Conservation (phyloP, 805 yeast species). For the Wickerhamiella hasegawae region DNA sequence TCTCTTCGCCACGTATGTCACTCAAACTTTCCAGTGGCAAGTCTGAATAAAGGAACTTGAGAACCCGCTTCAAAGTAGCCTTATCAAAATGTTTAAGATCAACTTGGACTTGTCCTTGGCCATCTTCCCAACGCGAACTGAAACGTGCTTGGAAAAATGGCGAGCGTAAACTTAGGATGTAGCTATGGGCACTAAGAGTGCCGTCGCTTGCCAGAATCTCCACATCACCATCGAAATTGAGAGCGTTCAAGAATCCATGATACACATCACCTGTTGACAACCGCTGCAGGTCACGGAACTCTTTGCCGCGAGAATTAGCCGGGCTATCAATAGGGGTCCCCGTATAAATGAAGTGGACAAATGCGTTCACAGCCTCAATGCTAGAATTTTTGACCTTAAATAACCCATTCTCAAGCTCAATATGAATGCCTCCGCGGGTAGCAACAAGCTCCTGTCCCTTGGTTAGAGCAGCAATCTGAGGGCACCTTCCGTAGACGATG, state of each 20-base stretch:
- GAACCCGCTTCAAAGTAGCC: conserved; percentile 4
- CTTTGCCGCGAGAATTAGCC: conserved; percentile 4
- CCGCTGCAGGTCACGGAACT: conserved; percentile 9
- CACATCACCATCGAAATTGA: conserved; percentile 9
- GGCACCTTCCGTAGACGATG: conserved; percentile 12
- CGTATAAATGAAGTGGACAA: conserved; percentile 6
- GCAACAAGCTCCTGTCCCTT: conserved; percentile 2
- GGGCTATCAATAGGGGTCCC: conserved; percentile 3
- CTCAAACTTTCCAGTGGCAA: not conserved
- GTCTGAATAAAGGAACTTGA: conserved; percentile 9
- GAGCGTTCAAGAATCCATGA: conserved; percentile 10
- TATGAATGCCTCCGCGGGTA: conserved; percentile 4
- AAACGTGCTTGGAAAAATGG: conserved; percentile 8
- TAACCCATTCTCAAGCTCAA: not conserved
- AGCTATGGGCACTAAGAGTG: conserved; percentile 1
- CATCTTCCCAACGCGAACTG: not conserved
- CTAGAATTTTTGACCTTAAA: conserved; percentile 3
- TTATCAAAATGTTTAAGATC: not conserved
- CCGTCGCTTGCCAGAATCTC: conserved; percentile 2
- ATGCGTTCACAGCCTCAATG: conserved; percentile 5
- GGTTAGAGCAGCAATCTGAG: conserved; percentile 6
- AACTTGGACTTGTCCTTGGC: not conserved
- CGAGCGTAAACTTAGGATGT: conserved; percentile 4
- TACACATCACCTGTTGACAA: conserved; percentile 7
- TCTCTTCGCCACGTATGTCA: not conserved